Base-by-base conservation (phyloP, 257 asterid species). In the Fraxinus anomala region DNA sequence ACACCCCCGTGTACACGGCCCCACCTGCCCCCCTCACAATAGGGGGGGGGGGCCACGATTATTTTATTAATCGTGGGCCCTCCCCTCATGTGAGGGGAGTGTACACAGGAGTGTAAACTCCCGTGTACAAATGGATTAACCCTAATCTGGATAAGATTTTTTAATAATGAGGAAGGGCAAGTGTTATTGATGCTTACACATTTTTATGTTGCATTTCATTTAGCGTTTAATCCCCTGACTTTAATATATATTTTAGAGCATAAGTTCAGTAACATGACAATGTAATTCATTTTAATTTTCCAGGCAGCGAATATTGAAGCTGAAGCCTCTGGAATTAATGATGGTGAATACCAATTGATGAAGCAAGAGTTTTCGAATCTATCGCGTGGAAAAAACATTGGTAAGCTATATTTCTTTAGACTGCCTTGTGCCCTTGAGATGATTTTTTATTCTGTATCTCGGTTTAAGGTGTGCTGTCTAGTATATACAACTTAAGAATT, bases 281-380 rank as follows among this genome's bases (percentile, higher is more conserved):
- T 69, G 66, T 73, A 30, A 75, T 75, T 79, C 39, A 65, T 59
- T 73, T 80, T 78, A 68, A 34, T 78, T 81, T 73, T 82, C 75
- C 89, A 94, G 98, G 95, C 96, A 26, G 89, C 93, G 54, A 86
- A 89, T 82, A 82, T 86, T 70, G 97, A 89, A 88, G 89, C 86
- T 85, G 97, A 89, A 81, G 78, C 88, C 73, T 87, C 96, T 47
- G 95, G 97, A 68, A 79, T 89, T 81, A 91, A 88, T 80, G 92
- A 85, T 37, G 90, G 93, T 40, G 95, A 87, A 76, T 94, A 86
- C 86, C 97, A 88, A 79, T 78, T 88, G 85, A 84, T 91, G 89
- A 94, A 90, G 88, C 84, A 81, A 73, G 92, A 77, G 4, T 92
- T 83, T 83, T 79, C 87, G 77, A 89, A 82, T 86, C 77, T 89